phyloP scores from a whole-genome alignment of 2,329 filamentous ascomycete genomes.

The Lomentospora prolificans region DNA sequence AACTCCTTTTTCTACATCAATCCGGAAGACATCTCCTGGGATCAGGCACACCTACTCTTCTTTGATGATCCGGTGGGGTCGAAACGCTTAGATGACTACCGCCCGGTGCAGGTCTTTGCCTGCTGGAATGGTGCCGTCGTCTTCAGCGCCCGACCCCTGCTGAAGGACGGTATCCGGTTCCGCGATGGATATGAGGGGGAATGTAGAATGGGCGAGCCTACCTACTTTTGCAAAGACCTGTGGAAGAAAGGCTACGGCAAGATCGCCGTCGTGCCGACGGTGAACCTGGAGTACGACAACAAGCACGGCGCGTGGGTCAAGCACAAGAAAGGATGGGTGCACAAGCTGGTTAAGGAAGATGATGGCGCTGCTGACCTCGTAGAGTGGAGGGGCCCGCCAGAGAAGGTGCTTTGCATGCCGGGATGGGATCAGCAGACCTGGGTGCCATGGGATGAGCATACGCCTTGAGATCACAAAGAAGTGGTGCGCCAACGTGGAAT shows the following conservation, averaged over 20 bases:
- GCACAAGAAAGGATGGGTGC: constrained; percentile 36
- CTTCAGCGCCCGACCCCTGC: constrained; percentile 35
- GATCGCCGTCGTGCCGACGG: constrained; percentile 45
- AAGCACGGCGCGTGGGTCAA: constrained; percentile 35
- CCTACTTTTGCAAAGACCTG: constrained; percentile 46
- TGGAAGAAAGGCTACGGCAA: constrained; percentile 39
- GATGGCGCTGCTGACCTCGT: constrained; percentile 25
- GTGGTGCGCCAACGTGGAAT: no score
- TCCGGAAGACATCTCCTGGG: constrained; percentile 36
- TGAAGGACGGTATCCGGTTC: constrained; percentile 39
- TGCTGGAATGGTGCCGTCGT: constrained; percentile 51
- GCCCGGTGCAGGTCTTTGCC: constrained; percentile 48
- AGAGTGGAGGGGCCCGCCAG: constrained; percentile 37
- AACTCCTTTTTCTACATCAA: constrained; percentile 45
- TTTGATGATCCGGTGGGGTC: constrained; percentile 33
- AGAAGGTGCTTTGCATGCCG: constrained; percentile 37
- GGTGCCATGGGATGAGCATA: constrained; percentile 30
- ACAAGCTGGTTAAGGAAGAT: constrained; percentile 19
- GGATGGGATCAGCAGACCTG: constrained; percentile 30
- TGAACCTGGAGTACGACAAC: constrained; percentile 46
- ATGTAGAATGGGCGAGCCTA: constrained; percentile 44
- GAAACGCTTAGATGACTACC: constrained; percentile 21
- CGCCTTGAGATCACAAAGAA: no score
- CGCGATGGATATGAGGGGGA: constrained; percentile 29
- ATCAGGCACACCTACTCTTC: constrained; percentile 39